Percentiles rank a stretch among this genome's conserved stretches.
Evolutionary conservation across 78 protist genomes (phyloP).

Genomic region (Tieghemostelium lacteum): DNA sequence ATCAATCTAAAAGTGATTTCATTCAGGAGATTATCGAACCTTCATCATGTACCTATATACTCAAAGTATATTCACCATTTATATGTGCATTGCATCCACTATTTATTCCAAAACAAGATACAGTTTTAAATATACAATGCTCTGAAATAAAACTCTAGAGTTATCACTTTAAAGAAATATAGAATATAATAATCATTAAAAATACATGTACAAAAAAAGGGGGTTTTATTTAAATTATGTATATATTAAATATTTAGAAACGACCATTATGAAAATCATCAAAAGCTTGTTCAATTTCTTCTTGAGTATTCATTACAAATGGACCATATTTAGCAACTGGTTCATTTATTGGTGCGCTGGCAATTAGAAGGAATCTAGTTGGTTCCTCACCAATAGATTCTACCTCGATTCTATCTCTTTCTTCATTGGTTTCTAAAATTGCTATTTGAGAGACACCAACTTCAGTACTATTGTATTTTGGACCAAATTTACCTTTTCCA

Average conservation of each 20-base stretch:
- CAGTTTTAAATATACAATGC: slow-evolving; percentile 27
- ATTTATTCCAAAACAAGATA: slow-evolving; percentile 49
- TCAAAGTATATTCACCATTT: slow-evolving; percentile 16
- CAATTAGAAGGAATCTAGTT: slow-evolving; percentile 69
- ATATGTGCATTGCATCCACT: slow-evolving; percentile 63
- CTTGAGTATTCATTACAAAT: slow-evolving; percentile 93
- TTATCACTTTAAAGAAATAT: too few species aligned
- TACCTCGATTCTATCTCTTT: too few species aligned
- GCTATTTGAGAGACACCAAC: slow-evolving; percentile 38
- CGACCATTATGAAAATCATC: slow-evolving; percentile 71
- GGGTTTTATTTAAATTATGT: too few species aligned
- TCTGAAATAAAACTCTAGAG: not conserved
- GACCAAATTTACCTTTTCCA: slow-evolving; percentile 65
- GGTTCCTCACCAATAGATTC: too few species aligned
- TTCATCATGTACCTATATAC: slow-evolving; percentile 30
- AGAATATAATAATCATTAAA: too few species aligned
- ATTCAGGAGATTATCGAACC: slow-evolving; percentile 53
- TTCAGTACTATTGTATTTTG: slow-evolving; percentile 4
- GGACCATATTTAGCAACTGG: slow-evolving; percentile 90
- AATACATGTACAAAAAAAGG: too few species aligned
- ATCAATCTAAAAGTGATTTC: not conserved
- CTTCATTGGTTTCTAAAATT: slow-evolving; percentile 15
- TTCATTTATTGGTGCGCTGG: slow-evolving; percentile 79
- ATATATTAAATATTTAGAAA: too few species aligned
- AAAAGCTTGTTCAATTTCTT: slow-evolving; percentile 85